Percentiles rank a stretch among this genome's conserved stretches.
phyloP scores from a whole-genome alignment of 805 yeast genomes.

The Saturnispora diversa region DNA sequence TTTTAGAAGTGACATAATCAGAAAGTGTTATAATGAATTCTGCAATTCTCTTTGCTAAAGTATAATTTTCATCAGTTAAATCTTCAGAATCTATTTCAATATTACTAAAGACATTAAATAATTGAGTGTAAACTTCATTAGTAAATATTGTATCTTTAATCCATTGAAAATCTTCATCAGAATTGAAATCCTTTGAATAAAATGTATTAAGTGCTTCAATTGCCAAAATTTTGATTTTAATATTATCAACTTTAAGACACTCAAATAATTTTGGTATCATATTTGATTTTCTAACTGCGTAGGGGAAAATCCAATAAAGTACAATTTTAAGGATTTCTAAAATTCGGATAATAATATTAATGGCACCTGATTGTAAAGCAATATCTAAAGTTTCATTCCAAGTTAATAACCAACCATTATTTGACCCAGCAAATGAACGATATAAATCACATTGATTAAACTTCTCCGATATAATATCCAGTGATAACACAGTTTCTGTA shows the following conservation, averaged over 20 bases:
- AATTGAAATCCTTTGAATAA: constrained; percentile 68
- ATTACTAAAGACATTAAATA: constrained; percentile 54
- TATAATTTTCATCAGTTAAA: constrained; percentile 63
- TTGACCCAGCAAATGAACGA: constrained; percentile 54
- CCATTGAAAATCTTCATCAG: constrained; percentile 61
- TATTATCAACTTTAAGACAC: constrained; percentile 48
- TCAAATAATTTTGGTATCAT: constrained; percentile 55
- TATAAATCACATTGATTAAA: constrained; percentile 63
- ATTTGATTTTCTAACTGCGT: constrained; percentile 58
- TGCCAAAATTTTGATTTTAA: constrained; percentile 69
- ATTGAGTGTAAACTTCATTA: constrained; percentile 62
- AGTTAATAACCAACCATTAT: constrained; percentile 78
- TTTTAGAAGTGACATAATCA: constrained; percentile 48
- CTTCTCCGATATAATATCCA: constrained; percentile 47
- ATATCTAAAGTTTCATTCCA: constrained; percentile 56
- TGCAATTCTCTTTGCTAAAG: constrained; percentile 79
- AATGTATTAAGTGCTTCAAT: constrained; percentile 86
- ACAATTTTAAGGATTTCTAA: constrained; percentile 83
- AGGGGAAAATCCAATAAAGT: constrained; percentile 83
- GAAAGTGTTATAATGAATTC: constrained; percentile 87
- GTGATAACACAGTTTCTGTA: constrained; percentile 74
- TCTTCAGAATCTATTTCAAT: constrained; percentile 59
- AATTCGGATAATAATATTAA: constrained; percentile 43
- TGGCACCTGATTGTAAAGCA: constrained; percentile 29
- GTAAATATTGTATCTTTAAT: constrained; percentile 74